phyloP scores from a whole-genome alignment of 495 filamentous ascomycete genomes.

The Penicillium bialowiezense region DNA sequence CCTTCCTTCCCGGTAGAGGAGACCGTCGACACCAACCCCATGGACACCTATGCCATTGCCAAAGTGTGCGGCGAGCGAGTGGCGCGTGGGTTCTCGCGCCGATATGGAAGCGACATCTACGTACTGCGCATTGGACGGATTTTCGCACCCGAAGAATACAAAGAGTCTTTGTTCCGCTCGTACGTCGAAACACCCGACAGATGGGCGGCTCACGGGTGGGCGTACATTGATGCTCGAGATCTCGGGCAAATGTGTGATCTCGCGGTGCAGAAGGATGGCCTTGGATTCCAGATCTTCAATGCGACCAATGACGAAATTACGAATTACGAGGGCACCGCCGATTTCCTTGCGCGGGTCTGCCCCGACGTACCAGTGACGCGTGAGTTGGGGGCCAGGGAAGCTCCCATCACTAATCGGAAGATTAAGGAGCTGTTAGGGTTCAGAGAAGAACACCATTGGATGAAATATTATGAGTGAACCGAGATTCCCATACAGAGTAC shows the following conservation, averaged over 20 bases:
- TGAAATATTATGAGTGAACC: constrained; percentile 26
- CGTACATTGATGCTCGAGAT: constrained; percentile 58
- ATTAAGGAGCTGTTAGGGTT: constrained; percentile 57
- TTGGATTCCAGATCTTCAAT: constrained; percentile 60
- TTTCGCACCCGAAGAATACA: constrained; percentile 59
- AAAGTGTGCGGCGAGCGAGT: constrained; percentile 58
- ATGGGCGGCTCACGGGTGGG: constrained; percentile 56
- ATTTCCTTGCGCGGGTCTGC: constrained; percentile 46
- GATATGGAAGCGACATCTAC: constrained; percentile 58
- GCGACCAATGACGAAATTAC: constrained; percentile 58
- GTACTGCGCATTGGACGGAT: constrained; percentile 57
- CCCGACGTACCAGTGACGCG: constrained; percentile 47
- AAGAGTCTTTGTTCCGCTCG: constrained; percentile 39
- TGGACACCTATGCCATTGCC: constrained; percentile 57
- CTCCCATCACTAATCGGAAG: constrained; percentile 58
- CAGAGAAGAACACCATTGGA: constrained; percentile 55
- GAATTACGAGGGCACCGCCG: constrained; percentile 30
- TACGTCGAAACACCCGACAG: constrained; percentile 48
- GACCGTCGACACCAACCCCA: constrained; percentile 50
- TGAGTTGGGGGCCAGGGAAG: constrained; percentile 53
- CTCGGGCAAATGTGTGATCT: constrained; percentile 42
- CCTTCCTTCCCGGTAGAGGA: constrained; percentile 56
- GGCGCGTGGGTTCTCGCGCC: constrained; percentile 51
- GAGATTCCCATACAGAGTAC: neutral
- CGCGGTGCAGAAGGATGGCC: constrained; percentile 25